Percentiles rank a stretch among this genome's conserved stretches.
Conservation (phyloP, 345 rosid genomes). For the Gossypium mustelinum region DNA sequence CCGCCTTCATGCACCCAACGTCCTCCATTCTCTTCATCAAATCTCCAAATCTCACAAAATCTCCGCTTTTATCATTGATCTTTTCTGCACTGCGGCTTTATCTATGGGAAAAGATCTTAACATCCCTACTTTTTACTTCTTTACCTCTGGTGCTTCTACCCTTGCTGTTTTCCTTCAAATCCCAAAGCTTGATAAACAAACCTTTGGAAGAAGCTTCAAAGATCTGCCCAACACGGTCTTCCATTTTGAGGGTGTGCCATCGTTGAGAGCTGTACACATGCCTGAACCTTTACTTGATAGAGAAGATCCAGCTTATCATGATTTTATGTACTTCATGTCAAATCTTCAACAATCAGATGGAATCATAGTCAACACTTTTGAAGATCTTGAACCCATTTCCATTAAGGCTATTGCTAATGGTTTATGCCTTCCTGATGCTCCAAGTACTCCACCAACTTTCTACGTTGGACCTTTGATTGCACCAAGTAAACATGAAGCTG, state of each 20-base stretch:
- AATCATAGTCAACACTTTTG: slow-evolving; percentile 33
- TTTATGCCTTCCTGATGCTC: slow-evolving; percentile 12
- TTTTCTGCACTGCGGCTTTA: slow-evolving; percentile 27
- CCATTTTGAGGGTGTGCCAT: slow-evolving; percentile 28
- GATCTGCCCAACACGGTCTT: not conserved
- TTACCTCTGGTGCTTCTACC: slow-evolving; percentile 19
- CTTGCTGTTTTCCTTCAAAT: slow-evolving; percentile 25
- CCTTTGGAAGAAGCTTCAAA: slow-evolving; percentile 4
- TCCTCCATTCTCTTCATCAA: slow-evolving; percentile 15
- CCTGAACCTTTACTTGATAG: slow-evolving; percentile 22
- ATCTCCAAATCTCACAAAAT: slow-evolving; percentile 17
- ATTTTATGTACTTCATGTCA: slow-evolving; percentile 17
- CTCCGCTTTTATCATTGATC: slow-evolving; percentile 31
- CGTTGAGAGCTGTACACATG: slow-evolving; percentile 18
- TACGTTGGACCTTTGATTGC: slow-evolving; percentile 31
- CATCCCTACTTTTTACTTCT: slow-evolving; percentile 30
- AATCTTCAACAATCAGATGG: slow-evolving; percentile 30
- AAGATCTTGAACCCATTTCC: slow-evolving; percentile 28
- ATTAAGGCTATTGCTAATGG: slow-evolving; percentile 28
- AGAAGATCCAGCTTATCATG: slow-evolving; percentile 16
- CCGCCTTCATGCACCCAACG: slow-evolving; percentile 21
- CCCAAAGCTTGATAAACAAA: slow-evolving; percentile 11
- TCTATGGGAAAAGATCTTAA: slow-evolving; percentile 20
- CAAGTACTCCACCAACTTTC: slow-evolving; percentile 22
- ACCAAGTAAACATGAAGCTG: not conserved